phyloP scores from a whole-genome alignment of 768 basidiomycete genomes.

The Suillus lakei region DNA sequence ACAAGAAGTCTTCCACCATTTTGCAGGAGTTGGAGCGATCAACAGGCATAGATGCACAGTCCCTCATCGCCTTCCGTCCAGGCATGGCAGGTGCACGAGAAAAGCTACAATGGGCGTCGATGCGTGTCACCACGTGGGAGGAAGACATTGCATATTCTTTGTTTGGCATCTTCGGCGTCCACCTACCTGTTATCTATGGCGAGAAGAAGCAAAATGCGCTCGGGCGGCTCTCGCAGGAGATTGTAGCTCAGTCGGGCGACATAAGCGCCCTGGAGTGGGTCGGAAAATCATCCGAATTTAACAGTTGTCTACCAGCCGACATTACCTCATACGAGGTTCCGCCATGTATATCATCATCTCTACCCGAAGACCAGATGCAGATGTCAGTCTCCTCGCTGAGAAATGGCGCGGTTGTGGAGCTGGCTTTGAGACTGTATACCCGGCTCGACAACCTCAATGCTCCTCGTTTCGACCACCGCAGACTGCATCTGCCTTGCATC shows the following conservation, averaged over 20 bases:
- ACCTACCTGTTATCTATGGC: constrained; percentile 5
- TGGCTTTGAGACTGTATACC: background rate
- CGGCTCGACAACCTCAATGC: background rate
- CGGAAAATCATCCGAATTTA: constrained; percentile 2
- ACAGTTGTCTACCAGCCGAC: constrained; percentile 6
- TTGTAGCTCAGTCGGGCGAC: constrained; percentile 3
- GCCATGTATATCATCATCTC: background rate
- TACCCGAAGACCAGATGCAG: background rate
- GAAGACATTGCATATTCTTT: too few species aligned
- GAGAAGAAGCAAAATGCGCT: constrained; percentile 7
- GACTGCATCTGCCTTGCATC: background rate
- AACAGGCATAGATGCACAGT: background rate
- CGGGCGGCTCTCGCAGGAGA: constrained; percentile 4
- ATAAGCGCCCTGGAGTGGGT: constrained; percentile 4
- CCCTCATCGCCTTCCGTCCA: background rate
- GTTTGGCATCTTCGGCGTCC: background rate
- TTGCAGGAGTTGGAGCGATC: background rate
- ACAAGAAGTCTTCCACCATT: background rate
- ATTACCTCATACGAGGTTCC: background rate
- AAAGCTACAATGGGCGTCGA: too few species aligned
- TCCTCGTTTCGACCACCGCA: background rate
- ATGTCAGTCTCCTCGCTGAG: background rate
- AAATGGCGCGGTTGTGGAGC: background rate
- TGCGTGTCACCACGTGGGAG: too few species aligned
- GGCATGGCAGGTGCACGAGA: background rate